These are phyloP conservation scores for Aspergillus funiculosus DNA, from an alignment of 495 filamentous ascomycete genomes.

Conservation along the genomic window DNA sequence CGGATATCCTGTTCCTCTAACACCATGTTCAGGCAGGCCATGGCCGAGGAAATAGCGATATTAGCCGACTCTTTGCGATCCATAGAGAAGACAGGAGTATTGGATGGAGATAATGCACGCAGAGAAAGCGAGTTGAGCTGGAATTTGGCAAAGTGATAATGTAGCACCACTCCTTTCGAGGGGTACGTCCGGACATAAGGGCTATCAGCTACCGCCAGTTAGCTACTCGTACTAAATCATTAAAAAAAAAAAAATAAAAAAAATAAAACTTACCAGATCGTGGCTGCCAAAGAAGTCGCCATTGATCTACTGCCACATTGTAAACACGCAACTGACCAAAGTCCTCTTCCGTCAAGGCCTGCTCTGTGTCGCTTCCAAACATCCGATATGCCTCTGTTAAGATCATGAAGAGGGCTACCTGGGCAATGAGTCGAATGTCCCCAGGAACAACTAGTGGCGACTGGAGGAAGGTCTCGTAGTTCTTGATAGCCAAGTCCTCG, in stretches of 20 bases:
- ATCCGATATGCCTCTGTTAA: conserved; percentile 52
- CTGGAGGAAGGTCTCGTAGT: conserved; percentile 48
- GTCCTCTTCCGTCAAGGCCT: conserved; percentile 47
- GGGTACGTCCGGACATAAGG: conserved; percentile 52
- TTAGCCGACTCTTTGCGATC: conserved; percentile 52
- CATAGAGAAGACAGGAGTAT: conserved; percentile 48
- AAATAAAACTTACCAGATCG: conserved; percentile 39
- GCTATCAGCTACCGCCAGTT: conserved; percentile 47
- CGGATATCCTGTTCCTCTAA: conserved; percentile 53
- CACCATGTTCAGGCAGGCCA: conserved; percentile 50
- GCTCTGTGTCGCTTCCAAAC: conserved; percentile 52
- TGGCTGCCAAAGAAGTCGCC: conserved; percentile 52
- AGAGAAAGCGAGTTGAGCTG: conserved; percentile 56
- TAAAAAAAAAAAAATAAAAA: neutral
- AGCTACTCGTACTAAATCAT: too few species aligned
- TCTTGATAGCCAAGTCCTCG: conserved; percentile 47
- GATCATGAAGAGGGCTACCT: conserved; percentile 54
- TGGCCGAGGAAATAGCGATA: conserved; percentile 52
- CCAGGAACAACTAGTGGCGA: conserved; percentile 42
- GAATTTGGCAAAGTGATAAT: conserved; percentile 57
- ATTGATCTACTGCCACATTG: conserved; percentile 52
- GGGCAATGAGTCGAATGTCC: conserved; percentile 50
- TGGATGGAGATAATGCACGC: conserved; percentile 44
- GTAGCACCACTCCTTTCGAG: conserved; percentile 53
- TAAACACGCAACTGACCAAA: conserved; percentile 47